Evolutionary conservation across 148 eudicot genomes (phyloP).

Genomic region (Chenopodium formosanum): DNA sequence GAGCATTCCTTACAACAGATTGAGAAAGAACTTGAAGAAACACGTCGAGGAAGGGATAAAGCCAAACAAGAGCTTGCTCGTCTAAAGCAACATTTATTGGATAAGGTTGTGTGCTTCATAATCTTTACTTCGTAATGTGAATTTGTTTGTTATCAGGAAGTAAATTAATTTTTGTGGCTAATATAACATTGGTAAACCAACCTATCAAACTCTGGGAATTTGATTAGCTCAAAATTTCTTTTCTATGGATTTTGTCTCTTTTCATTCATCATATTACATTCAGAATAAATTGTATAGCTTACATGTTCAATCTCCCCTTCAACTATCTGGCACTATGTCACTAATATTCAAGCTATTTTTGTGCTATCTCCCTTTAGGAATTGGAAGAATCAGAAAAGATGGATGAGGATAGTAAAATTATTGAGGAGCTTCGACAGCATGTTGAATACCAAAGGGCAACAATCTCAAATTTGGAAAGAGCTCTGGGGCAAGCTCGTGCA

Average conservation of each 20-base stretch:
- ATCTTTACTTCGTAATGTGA: background rate
- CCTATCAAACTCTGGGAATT: background rate
- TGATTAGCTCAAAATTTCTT: background rate
- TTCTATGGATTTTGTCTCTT: background rate
- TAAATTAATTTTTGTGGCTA: background rate
- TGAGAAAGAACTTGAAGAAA: slow-evolving; percentile 74
- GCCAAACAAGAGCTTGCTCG: slow-evolving; percentile 80
- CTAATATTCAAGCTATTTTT: slow-evolving; percentile 19
- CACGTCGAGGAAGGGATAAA: slow-evolving; percentile 70
- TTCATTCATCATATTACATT: background rate
- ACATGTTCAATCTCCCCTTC: background rate
- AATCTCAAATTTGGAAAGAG: slow-evolving; percentile 73
- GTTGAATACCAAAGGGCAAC: slow-evolving; percentile 68
- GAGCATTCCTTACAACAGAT: slow-evolving; percentile 53
- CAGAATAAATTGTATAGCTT: background rate
- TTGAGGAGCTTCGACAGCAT: slow-evolving; percentile 69
- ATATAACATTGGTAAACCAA: background rate
- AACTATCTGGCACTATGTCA: background rate
- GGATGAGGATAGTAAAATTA: slow-evolving; percentile 93
- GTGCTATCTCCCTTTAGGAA: slow-evolving; percentile 55
- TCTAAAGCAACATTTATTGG: slow-evolving; percentile 92
- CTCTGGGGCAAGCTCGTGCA: slow-evolving; percentile 74
- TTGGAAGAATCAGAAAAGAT: slow-evolving; percentile 95
- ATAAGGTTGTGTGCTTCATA: slow-evolving; percentile 55
- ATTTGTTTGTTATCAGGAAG: background rate